phyloP scores from a whole-genome alignment of 441 rosid species.

The Corymbia calophylla region DNA sequence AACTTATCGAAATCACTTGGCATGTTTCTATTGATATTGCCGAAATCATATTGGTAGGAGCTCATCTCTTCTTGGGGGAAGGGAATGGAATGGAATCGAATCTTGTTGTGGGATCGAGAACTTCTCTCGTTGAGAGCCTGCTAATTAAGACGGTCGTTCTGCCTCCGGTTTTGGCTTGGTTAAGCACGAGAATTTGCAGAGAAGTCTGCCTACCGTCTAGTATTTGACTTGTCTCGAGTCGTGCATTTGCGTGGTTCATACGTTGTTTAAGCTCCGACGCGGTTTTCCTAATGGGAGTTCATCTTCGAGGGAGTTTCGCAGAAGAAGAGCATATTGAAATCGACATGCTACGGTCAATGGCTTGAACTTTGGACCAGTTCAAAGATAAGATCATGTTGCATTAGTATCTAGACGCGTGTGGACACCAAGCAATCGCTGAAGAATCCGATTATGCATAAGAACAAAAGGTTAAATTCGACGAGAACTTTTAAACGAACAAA shows the following conservation, averaged over 20 bases:
- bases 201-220: too few species aligned
- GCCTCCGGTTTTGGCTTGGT: neutral
- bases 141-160: neutral
- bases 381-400: neutral
- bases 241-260: neutral
- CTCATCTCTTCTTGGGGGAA: neutral
- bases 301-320: neutral
- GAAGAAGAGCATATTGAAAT: neutral
- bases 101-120: neutral
- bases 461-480: neutral
- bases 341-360: neutral
- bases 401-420: neutral
- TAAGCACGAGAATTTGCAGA: neutral
- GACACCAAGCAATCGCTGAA: neutral
- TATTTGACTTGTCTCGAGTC: neutral
- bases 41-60: neutral
- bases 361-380: neutral
- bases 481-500: rapidly evolving
- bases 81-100: neutral
- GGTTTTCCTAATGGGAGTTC: neutral
- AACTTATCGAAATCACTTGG: neutral
- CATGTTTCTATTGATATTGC: neutral
- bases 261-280: neutral
- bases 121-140: neutral
- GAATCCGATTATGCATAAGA: neutral